Evolutionary conservation across 169 alveolate genomes (phyloP).

Genomic region (Plasmodium coatneyi): DNA sequence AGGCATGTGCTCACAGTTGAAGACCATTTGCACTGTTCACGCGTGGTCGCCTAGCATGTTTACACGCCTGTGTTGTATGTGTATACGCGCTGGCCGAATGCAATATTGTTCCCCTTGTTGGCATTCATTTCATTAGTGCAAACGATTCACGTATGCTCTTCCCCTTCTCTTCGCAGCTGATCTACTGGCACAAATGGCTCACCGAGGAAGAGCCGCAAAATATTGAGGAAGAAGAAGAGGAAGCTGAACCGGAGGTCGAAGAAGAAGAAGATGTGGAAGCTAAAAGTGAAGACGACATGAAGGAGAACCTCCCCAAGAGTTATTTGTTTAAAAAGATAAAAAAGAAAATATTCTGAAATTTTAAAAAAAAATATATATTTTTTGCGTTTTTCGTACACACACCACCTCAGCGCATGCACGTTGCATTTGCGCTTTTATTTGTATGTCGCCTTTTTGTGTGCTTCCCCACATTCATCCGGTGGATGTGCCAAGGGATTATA

Average conservation of each 20-base stretch:
- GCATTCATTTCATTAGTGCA: not conserved
- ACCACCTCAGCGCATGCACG: not conserved
- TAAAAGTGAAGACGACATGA: constrained; percentile 23
- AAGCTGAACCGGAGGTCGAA: not conserved
- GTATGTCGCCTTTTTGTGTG: not conserved
- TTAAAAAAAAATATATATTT: not conserved
- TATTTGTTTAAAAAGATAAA: constrained; percentile 68
- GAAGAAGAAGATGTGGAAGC: constrained; percentile 1
- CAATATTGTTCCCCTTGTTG: not conserved
- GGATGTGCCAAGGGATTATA: not conserved
- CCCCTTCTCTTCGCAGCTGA: constrained; percentile 7
- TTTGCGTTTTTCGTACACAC: constrained; percentile 22
- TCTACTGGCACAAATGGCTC: constrained; percentile 73
- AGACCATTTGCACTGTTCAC: not conserved
- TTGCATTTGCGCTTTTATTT: not conserved
- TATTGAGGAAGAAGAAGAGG: constrained; percentile 9
- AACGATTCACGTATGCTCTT: not conserved
- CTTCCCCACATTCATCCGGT: not conserved
- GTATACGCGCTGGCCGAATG: not conserved
- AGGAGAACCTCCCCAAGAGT: constrained; percentile 66
- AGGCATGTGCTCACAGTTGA: constrained; percentile 74
- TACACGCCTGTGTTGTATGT: not conserved
- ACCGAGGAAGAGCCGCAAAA: constrained; percentile 21
- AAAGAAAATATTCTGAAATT: constrained; percentile 25
- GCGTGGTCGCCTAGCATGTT: not conserved